phyloP scores from a whole-genome alignment of 805 yeast species.

The Saturnispora hagleri region DNA sequence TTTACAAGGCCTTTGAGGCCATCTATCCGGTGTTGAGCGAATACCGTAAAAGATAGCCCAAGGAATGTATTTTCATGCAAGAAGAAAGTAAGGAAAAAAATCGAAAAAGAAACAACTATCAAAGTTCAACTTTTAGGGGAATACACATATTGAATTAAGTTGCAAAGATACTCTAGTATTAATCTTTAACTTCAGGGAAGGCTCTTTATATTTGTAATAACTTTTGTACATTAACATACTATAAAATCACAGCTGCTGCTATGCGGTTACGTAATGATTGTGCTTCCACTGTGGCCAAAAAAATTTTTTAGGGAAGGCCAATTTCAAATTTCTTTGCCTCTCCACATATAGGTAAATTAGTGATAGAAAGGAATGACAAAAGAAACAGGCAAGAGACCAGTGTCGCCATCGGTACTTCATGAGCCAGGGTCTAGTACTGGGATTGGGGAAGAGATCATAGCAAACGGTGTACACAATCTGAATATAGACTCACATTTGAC shows the following conservation, averaged over 20 bases:
- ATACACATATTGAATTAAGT: background rate
- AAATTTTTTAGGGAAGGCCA: background rate
- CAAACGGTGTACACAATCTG: background rate
- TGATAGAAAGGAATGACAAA: background rate
- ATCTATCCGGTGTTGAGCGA: constrained; percentile 97
- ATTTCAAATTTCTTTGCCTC: background rate
- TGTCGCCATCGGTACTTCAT: background rate
- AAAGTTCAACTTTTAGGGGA: background rate
- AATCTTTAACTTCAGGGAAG: background rate
- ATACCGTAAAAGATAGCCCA: constrained; percentile 59
- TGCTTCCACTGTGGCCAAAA: background rate
- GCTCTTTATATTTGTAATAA: background rate
- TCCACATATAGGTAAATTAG: background rate
- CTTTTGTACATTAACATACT: background rate
- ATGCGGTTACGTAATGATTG: background rate
- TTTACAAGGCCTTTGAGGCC: constrained; percentile 96
- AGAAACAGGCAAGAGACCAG: background rate
- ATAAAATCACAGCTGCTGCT: background rate
- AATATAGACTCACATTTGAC: background rate
- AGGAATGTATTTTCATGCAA: background rate
- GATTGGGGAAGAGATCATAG: background rate
- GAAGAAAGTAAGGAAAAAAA: background rate
- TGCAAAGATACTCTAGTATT: background rate
- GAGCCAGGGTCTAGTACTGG: background rate
- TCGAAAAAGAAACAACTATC: background rate